Percentiles rank a stretch among this genome's conserved stretches.
Evolutionary conservation across 176 grass and related monocot species (phyloP).

Genomic region (Miscanthus lutarioriparius): DNA sequence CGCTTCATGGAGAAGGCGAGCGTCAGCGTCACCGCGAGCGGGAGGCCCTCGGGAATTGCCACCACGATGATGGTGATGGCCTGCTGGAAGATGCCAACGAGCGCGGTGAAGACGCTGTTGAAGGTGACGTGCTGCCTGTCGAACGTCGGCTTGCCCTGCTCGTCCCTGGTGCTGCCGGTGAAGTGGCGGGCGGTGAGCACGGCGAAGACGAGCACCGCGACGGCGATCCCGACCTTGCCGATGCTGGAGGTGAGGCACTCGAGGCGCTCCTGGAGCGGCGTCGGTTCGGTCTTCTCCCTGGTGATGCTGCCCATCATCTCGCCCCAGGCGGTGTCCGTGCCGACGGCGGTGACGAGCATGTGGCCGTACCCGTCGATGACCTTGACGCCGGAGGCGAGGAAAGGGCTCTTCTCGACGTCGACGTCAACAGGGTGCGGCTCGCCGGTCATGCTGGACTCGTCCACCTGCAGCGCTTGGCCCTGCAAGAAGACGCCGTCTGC

Average conservation of each 20-base stretch:
- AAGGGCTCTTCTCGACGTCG: slow-evolving; percentile 45
- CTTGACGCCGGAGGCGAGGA: slow-evolving; percentile 73
- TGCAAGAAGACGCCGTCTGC: slow-evolving; percentile 62
- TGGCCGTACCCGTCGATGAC: slow-evolving; percentile 63
- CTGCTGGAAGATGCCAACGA: slow-evolving; percentile 76
- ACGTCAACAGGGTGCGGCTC: slow-evolving; percentile 63
- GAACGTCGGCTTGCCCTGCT: slow-evolving; percentile 50
- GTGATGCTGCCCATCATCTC: slow-evolving; percentile 85
- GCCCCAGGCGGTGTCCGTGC: slow-evolving; percentile 69
- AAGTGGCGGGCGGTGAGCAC: slow-evolving; percentile 65
- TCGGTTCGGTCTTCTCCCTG: slow-evolving; percentile 51
- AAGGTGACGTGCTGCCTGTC: slow-evolving; percentile 30
- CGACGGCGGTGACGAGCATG: slow-evolving; percentile 82
- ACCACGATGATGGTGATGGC: slow-evolving; percentile 92
- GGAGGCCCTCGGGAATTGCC: slow-evolving; percentile 82
- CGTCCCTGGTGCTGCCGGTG: slow-evolving; percentile 72
- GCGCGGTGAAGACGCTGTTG: slow-evolving; percentile 46
- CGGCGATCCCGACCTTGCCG: slow-evolving; percentile 71
- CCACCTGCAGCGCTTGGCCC: slow-evolving; percentile 61
- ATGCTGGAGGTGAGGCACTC: slow-evolving; percentile 66
- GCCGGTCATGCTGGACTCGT: slow-evolving; percentile 94
- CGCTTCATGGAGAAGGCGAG: slow-evolving; percentile 94
- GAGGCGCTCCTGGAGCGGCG: slow-evolving; percentile 81
- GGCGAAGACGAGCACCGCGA: slow-evolving; percentile 62
- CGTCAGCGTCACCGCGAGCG: slow-evolving; percentile 82